Evolutionary conservation across 1,139 yeast genomes (phyloP), one percentile per base, ranked within the genome.

Genomic region (Arxiozyma bovina): DNA sequence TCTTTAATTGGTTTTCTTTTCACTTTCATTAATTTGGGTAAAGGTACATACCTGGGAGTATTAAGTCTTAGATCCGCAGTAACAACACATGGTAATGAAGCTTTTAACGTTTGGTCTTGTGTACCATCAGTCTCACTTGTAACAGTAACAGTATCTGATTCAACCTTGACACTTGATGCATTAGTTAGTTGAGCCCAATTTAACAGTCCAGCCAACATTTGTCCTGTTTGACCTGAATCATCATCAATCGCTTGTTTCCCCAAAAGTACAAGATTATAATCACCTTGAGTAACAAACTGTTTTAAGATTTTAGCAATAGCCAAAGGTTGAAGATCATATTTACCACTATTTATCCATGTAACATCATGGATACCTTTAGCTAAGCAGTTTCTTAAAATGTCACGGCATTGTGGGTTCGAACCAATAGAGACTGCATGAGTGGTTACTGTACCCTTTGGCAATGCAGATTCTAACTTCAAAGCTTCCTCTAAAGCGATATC

Each of bases 111-210:
- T 70, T 90, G 96, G 51, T 87, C 82, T 65, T 99, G 99, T 53
- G 97, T 97, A 18, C 34, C 41, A 20, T 93, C 99, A 54, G 91
- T 82, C 74, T 93, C 99, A 67, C 97, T 80, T 47, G 94, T 87
- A 27, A 93, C 95, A 44, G 79, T 79, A 38, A 89, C 85, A 53
- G 73, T 71, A 52, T 79, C 83, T 34, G 70, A 75, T 34, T 71
- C 72, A 18, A 70, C 55, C 54, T 79, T 87, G 42, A 93, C 94
- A 71, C 89, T 87, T 51, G 96, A 85, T 9, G 98, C 99, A 69
- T 90, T 88, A 48, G 97, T 91, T 42, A 97, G 98, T 73, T 93
- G 99, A 20, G 98, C 96, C 99, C 99, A 93, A 66, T 85, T 82
- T 71, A 93, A 79, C 60, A 93, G 75, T 8, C 97, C 98, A 1